Evolutionary conservation across 2,329 filamentous ascomycete genomes (phyloP).

Genomic region (Verticillium isaacii): DNA sequence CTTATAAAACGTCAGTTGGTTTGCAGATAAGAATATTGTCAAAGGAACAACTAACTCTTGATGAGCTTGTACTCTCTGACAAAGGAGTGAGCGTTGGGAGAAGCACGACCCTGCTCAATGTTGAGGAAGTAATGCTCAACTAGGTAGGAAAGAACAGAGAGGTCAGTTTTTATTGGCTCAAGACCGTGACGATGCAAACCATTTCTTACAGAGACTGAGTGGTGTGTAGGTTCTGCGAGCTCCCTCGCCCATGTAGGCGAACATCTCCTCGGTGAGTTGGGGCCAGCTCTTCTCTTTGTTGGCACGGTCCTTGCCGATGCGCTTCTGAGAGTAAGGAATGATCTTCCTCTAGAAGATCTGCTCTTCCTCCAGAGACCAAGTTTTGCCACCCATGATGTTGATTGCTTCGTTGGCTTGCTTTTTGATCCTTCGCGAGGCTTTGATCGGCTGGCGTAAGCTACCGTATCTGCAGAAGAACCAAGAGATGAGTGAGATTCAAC

Average conservation of each 20-base stretch:
- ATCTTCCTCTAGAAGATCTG: conserved; percentile 40
- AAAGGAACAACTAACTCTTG: background rate
- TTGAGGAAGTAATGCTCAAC: conserved; percentile 43
- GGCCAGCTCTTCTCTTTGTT: background rate
- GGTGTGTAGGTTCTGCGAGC: conserved; percentile 33
- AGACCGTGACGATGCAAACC: too few species aligned
- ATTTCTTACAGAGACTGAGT: conserved; percentile 34
- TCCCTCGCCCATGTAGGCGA: background rate
- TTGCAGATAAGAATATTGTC: background rate
- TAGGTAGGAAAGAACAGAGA: conserved; percentile 19
- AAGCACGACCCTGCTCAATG: conserved; percentile 27
- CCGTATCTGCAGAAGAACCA: too few species aligned
- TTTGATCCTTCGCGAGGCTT: background rate
- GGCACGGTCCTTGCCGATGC: conserved; percentile 18
- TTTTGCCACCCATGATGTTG: conserved; percentile 42
- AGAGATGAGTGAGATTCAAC: too few species aligned
- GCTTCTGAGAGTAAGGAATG: conserved; percentile 30
- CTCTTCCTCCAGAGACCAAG: conserved; percentile 46
- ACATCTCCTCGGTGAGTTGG: conserved; percentile 8
- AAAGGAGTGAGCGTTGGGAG: conserved; percentile 29
- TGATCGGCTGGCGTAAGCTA: too few species aligned
- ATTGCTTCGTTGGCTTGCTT: background rate
- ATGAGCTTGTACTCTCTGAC: conserved; percentile 25
- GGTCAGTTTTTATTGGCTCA: background rate
- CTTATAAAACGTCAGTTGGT: background rate